These are phyloP conservation scores for Neonothopanus nambi DNA, from an alignment of 1,284 basidiomycete species.

Conservation along the genomic window DNA sequence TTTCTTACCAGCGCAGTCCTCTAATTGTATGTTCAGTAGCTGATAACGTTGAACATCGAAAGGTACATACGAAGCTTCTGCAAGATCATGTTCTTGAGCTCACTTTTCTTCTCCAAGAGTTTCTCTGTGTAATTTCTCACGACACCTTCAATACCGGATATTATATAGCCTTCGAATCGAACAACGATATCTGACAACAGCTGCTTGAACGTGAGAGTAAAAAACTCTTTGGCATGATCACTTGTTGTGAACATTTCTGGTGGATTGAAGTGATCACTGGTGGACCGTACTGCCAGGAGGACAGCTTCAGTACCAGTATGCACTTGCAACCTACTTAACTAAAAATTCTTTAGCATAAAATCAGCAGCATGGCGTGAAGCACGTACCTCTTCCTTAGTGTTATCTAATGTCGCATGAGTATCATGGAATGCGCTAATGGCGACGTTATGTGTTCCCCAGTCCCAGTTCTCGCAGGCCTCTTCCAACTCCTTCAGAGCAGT, in stretches of 20 bases:
- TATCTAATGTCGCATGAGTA: conserved; percentile 10
- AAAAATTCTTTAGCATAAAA: not conserved
- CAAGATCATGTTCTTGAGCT: too few relatives aligned
- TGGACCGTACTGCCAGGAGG: conserved; percentile 6
- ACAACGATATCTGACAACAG: conserved; percentile 1
- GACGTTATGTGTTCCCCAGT: conserved; percentile 6
- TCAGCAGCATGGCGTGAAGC: not conserved
- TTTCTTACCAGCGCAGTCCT: conserved; percentile 16
- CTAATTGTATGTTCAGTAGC: too few relatives aligned
- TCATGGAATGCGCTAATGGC: conserved; percentile 1
- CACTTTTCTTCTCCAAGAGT: not conserved
- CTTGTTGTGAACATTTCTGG: conserved; percentile 9
- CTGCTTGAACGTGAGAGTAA: conserved; percentile 5
- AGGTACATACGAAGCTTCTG: too few relatives aligned
- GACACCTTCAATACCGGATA: conserved; percentile 13
- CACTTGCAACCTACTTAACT: conserved; percentile 12
- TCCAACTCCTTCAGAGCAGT: conserved; percentile 3
- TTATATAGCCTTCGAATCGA: conserved; percentile 12
- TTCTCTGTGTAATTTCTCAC: conserved; percentile 1
- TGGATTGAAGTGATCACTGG: not conserved
- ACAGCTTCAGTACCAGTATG: conserved; percentile 15
- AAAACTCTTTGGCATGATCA: conserved; percentile 12
- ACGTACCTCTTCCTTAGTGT: not conserved
- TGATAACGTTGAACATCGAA: too few relatives aligned
- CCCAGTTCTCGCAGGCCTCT: conserved; percentile 3